Conservation (phyloP, 2,329 filamentous ascomycete genomes). For the Phialocephala subalpina region DNA sequence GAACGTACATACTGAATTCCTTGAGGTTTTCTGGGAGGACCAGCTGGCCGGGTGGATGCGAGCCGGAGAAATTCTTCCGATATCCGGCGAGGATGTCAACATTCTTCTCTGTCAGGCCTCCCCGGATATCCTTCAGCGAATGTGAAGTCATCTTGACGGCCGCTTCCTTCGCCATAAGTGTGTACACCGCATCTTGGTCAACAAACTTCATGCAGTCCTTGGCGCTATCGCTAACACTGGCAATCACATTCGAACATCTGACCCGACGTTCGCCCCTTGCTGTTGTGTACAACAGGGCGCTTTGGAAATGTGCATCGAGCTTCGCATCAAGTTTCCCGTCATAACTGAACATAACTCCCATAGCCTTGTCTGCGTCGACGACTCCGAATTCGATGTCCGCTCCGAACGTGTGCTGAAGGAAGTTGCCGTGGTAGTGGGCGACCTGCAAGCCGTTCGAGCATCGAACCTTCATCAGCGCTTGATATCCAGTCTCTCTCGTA, state of each 20-base stretch:
- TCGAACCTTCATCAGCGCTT: slow-evolving; percentile 96
- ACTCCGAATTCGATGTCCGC: slow-evolving; percentile 94
- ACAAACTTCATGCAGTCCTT: slow-evolving; percentile 90
- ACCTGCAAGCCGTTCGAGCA: slow-evolving; percentile 97
- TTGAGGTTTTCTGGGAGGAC: slow-evolving; percentile 96
- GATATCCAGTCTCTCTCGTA: slow-evolving; percentile 90
- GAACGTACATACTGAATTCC: slow-evolving; percentile 95
- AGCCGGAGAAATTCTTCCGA: slow-evolving; percentile 86
- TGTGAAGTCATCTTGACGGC: slow-evolving; percentile 79
- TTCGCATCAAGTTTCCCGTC: slow-evolving; percentile 98
- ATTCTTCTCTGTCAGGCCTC: slow-evolving; percentile 85
- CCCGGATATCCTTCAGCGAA: slow-evolving; percentile 87
- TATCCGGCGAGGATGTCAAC: slow-evolving; percentile 93
- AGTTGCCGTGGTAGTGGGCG: slow-evolving; percentile 93
- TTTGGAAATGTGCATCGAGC: slow-evolving; percentile 97
- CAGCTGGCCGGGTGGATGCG: slow-evolving; percentile 88
- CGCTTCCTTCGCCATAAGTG: slow-evolving; percentile 91
- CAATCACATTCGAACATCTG: slow-evolving; percentile 91
- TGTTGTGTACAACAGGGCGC: slow-evolving; percentile 92
- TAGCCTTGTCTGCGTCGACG: slow-evolving; percentile 91
- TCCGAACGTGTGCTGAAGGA: slow-evolving; percentile 93
- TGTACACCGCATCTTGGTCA: slow-evolving; percentile 92
- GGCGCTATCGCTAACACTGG: slow-evolving; percentile 86
- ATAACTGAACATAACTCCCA: slow-evolving; percentile 91
- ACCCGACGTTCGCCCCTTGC: slow-evolving; percentile 89